Percentiles rank a stretch among this genome's conserved stretches.
phyloP scores from a whole-genome alignment of 2,329 filamentous ascomycete genomes.

The Fusarium sp. region DNA sequence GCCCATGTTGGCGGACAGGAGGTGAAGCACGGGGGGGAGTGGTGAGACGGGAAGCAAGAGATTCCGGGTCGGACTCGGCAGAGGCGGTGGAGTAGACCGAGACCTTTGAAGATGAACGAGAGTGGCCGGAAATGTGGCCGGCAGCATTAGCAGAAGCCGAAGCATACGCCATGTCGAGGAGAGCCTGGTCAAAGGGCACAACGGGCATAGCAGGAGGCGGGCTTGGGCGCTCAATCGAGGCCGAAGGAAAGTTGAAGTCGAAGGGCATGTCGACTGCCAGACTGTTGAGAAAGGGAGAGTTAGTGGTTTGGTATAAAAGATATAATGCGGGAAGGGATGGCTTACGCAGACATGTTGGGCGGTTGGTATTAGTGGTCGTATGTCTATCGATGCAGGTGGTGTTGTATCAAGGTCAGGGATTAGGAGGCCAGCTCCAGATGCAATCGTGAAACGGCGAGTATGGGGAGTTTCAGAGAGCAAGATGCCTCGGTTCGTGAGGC shows the following conservation, averaged over 20 bases:
- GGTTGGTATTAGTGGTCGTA: conserved; percentile 36
- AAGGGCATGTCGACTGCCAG: conserved; percentile 73
- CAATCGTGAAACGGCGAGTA: conserved; percentile 25
- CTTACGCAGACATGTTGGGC: conserved; percentile 52
- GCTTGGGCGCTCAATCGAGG: conserved; percentile 47
- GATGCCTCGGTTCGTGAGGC: conserved; percentile 16
- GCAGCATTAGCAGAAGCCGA: conserved; percentile 38
- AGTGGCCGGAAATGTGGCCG: conserved; percentile 59
- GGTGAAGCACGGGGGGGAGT: conserved; percentile 75
- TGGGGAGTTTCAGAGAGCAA: conserved; percentile 9
- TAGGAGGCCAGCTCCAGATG: conserved; percentile 41
- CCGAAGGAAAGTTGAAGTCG: conserved; percentile 67
- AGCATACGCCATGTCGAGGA: conserved; percentile 65
- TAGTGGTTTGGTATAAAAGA: conserved; percentile 27
- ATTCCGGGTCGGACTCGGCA: conserved; percentile 69
- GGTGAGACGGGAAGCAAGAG: conserved; percentile 74
- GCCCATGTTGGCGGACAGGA: conserved; percentile 82
- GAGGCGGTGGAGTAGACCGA: conserved; percentile 74
- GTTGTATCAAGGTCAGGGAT: conserved; percentile 26
- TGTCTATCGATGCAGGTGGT: conserved; percentile 25
- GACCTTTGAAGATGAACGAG: conserved; percentile 72
- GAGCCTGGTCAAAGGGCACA: conserved; percentile 64
- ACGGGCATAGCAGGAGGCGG: conserved; percentile 52
- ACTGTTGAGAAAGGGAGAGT: conserved; percentile 53
- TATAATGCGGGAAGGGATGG: conserved; percentile 11